Conservation (phyloP, 169 alveolate species). For the Plasmodium berghei region DNA sequence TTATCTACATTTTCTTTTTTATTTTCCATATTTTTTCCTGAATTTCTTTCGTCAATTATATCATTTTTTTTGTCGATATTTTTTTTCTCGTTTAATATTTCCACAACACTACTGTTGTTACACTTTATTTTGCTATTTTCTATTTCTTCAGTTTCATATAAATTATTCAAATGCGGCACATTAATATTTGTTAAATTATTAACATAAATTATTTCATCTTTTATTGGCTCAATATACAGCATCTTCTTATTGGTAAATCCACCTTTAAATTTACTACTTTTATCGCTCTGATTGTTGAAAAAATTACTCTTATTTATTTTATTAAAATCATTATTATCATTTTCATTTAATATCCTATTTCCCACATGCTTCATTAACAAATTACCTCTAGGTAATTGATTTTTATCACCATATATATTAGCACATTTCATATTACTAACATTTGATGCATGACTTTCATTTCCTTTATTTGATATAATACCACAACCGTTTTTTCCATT, state of each 20-base stretch:
- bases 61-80: conserved; percentile 4
- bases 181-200: neutral
- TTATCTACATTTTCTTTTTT: neutral
- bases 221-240: conserved; percentile 2
- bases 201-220: neutral
- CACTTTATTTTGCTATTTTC: neutral
- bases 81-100: conserved; percentile 1
- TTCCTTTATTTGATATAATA: neutral
- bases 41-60: neutral
- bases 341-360: neutral
- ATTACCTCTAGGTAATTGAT: neutral
- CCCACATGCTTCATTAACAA: neutral
- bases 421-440: conserved; percentile 2
- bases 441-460: neutral
- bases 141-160: neutral
- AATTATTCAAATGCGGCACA: neutral
- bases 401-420: conserved; percentile 1
- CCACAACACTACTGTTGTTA: neutral
- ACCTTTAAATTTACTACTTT: neutral
- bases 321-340: neutral
- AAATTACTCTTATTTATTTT: neutral
- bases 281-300: neutral
- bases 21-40: neutral
- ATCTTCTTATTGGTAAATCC: neutral
- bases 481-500: neutral